A percentile compares a stretch with the other conserved stretches of the same genome.
These are phyloP conservation scores for Boletus vermiculosoides DNA, from an alignment of 768 basidiomycete species.

Conservation along the genomic window DNA sequence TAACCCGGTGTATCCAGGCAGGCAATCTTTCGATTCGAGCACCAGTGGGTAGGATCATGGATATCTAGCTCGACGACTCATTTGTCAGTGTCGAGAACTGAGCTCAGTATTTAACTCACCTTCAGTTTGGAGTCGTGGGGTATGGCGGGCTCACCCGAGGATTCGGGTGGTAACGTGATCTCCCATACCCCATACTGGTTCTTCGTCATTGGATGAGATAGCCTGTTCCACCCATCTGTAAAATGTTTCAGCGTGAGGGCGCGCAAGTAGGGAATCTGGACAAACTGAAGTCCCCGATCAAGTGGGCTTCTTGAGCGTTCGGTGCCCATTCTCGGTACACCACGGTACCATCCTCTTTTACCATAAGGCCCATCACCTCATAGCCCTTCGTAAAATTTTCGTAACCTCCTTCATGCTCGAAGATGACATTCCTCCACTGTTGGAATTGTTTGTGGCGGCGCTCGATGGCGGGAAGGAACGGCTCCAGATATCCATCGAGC, in stretches of 20 bases:
- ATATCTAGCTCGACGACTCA: slow-evolving; percentile 57
- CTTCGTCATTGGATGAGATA: slow-evolving; percentile 83
- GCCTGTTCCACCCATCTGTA: slow-evolving; percentile 84
- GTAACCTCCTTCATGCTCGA: slow-evolving; percentile 79
- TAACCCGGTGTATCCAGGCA: slow-evolving; percentile 93
- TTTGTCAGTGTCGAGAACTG: background rate
- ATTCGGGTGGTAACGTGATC: slow-evolving; percentile 65
- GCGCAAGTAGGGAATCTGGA: slow-evolving; percentile 16
- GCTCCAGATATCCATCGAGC: slow-evolving; percentile 72
- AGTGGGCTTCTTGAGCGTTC: slow-evolving; percentile 72
- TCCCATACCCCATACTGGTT: slow-evolving; percentile 89
- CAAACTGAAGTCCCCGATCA: slow-evolving; percentile 98
- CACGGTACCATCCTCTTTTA: slow-evolving; percentile 63
- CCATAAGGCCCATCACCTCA: slow-evolving; percentile 68
- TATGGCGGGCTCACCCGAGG: slow-evolving; percentile 74
- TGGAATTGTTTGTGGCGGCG: slow-evolving; percentile 66
- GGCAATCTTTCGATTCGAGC: slow-evolving; percentile 89
- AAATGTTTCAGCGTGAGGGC: slow-evolving; percentile 3
- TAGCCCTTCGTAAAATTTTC: slow-evolving; percentile 62
- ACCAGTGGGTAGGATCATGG: slow-evolving; percentile 80
- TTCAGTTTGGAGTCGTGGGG: slow-evolving; percentile 96
- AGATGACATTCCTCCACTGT: slow-evolving; percentile 75
- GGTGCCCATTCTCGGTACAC: slow-evolving; percentile 97
- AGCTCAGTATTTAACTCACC: slow-evolving; percentile 41
- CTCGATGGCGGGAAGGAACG: slow-evolving; percentile 66